Evolutionary conservation across 495 filamentous ascomycete species (phyloP).

Genomic region (Lepidopterella palustris): DNA sequence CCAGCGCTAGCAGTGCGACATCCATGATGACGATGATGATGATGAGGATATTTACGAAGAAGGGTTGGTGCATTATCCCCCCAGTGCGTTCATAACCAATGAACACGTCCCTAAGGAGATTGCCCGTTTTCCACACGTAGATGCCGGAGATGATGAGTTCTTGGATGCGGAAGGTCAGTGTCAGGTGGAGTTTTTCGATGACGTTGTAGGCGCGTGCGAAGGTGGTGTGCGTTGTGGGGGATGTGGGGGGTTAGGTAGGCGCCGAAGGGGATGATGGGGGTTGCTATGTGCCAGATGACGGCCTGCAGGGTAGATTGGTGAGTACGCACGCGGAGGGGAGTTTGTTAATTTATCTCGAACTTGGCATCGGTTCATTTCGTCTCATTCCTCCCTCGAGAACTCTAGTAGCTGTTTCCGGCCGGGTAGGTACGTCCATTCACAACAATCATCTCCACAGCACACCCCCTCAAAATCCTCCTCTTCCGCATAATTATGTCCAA

Average conservation of each 20-base stretch:
- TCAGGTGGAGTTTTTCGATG: conserved; percentile 60
- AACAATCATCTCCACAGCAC: conserved; percentile 55
- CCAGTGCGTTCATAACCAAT: conserved; percentile 21
- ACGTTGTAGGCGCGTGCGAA: conserved; percentile 44
- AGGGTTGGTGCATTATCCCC: conserved; percentile 52
- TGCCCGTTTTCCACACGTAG: conserved; percentile 49
- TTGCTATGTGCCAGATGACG: conserved; percentile 26
- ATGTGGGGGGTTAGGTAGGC: conserved; percentile 44
- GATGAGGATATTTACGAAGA: conserved; percentile 55
- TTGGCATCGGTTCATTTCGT: too few relatives aligned
- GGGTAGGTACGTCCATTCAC: conserved; percentile 24
- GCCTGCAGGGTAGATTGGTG: not conserved
- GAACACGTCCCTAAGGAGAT: conserved; percentile 40
- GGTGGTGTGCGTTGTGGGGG: too few relatives aligned
- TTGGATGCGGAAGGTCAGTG: conserved; percentile 56
- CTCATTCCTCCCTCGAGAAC: not conserved
- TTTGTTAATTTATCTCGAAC: too few relatives aligned
- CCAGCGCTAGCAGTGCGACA: conserved; percentile 48
- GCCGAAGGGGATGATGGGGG: conserved; percentile 44
- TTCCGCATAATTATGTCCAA: conserved; percentile 50
- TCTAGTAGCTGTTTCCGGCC: not conserved
- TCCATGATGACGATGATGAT: conserved; percentile 50
- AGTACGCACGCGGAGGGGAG: too few relatives aligned
- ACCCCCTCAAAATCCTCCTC: conserved; percentile 42
- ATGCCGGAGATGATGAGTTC: conserved; percentile 54